Evolutionary conservation across 129 eudicot genomes (phyloP), one percentile per base, ranked within the genome.

Genomic region (Rutidosis leptorrhynchoides): DNA sequence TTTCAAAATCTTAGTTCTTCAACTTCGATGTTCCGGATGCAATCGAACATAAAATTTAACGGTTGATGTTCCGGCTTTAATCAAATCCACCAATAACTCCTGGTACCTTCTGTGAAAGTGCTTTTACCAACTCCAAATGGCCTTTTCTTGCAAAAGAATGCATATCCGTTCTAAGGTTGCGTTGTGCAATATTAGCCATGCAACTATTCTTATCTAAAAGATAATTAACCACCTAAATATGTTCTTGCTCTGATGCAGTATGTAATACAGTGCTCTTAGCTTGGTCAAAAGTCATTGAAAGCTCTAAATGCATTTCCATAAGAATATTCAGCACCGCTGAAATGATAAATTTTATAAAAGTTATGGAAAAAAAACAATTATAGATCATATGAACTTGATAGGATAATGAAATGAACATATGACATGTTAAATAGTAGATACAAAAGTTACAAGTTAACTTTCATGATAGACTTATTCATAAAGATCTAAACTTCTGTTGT

Each of bases 71-170:
- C n/a, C n/a, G n/a, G n/a, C n/a, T n/a, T n/a, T n/a, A n/a, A n/a
- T n/a, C n/a, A n/a, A n/a, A n/a, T 84, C 87, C 74, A 52, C 32
- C 46, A 58, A 74, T 82, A 27, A 83, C 77, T 26, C 65, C 82
- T 3, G 84, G 85, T 62, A 81, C 90, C 65, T 82, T 84, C 59
- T 67, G 71, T 21, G 80, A 46, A 55, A 87, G 78, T 71, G 83
- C 82, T 62, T 74, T 82, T 6, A 87, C 88, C 21, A 84, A 85
- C 65, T 87, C 95, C 52, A 79, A 65, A 64, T 87, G 95, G 12
- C 90, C 95, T 58, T 87, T 74, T 79, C 95, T 81, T 51, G 95
- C 87, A 20, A 82, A 82, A 6, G 95, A 81, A 74, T 87, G 95
- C 66, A 87, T 62, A 11, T 88, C 90, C 0, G 95, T 84, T 74